Evolutionary conservation across 768 basidiomycete species (phyloP).

Genomic region (Collybia mongolica): DNA sequence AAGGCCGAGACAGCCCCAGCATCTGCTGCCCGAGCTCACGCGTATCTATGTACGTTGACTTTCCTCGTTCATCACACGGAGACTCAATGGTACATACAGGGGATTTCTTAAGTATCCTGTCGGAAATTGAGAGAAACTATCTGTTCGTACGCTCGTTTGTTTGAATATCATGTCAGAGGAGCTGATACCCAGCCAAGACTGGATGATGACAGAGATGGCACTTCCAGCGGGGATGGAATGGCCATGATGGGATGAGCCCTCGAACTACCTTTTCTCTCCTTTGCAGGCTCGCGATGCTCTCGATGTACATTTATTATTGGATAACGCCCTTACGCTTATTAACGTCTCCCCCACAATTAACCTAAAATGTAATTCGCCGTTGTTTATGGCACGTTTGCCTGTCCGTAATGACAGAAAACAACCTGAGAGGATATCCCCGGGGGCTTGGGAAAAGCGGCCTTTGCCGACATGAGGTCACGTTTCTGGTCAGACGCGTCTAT

Average conservation of each 20-base stretch:
- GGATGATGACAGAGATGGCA: conserved; percentile 69
- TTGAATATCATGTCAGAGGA: conserved; percentile 5
- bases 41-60: conserved; percentile 70
- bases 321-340: background rate
- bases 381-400: background rate
- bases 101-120: conserved; percentile 90
- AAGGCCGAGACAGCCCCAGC: conserved; percentile 79
- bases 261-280: no score
- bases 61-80: background rate
- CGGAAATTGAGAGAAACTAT: conserved; percentile 91
- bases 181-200: conserved; percentile 36
- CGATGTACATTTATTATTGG: conserved; percentile 2
- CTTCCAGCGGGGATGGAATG: conserved; percentile 59
- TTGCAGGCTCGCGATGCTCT: no score
- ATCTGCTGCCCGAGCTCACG: conserved; percentile 82
- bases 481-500: no score
- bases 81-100: conserved; percentile 40
- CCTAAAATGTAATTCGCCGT: background rate
- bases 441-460: no score
- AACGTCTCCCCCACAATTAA: background rate
- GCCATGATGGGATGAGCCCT: conserved; percentile 23
- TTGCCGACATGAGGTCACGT: no score
- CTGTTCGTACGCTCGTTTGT: conserved; percentile 44
- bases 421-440: no score
- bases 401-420: no score